Conservation (phyloP, 345 rosid genomes). For the Populus simonii region DNA sequence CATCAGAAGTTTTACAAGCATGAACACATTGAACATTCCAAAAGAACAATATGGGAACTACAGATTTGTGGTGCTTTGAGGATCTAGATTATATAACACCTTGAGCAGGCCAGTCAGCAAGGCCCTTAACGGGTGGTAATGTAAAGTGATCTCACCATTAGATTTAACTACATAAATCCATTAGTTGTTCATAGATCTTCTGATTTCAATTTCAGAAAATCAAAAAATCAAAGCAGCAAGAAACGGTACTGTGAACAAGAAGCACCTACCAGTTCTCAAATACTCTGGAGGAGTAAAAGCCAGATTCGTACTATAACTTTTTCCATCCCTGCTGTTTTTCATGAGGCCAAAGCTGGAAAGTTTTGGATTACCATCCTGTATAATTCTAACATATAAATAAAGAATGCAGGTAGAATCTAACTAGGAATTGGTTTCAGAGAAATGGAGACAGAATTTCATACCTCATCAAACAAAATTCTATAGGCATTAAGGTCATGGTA, state of each 20-base stretch:
- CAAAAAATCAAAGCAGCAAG: not conserved
- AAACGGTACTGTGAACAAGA: not conserved
- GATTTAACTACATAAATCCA: not conserved
- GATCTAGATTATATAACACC: not conserved
- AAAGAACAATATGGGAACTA: not conserved
- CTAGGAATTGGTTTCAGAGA: not conserved
- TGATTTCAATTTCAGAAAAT: not conserved
- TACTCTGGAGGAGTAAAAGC: constrained; percentile 98
- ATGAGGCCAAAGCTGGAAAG: constrained; percentile 91
- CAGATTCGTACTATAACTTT: constrained; percentile 88
- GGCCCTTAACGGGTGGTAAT: not conserved
- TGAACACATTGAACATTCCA: not conserved
- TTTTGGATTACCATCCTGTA: constrained; percentile 87
- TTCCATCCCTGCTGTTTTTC: constrained; percentile 95
- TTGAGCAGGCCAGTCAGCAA: not conserved
- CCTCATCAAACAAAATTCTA: constrained; percentile 85
- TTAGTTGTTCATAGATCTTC: not conserved
- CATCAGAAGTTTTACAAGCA: not conserved
- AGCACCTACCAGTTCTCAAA: constrained; percentile 70
- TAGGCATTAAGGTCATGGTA: constrained; percentile 96
- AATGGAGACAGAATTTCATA: constrained; percentile 23
- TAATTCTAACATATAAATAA: constrained; percentile 7
- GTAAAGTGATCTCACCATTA: not conserved
- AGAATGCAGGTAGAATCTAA: constrained; percentile 11
- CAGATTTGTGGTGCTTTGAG: not conserved